These are phyloP conservation scores for Priceomyces medius DNA, from an alignment of 805 yeast species.

Conservation along the genomic window DNA sequence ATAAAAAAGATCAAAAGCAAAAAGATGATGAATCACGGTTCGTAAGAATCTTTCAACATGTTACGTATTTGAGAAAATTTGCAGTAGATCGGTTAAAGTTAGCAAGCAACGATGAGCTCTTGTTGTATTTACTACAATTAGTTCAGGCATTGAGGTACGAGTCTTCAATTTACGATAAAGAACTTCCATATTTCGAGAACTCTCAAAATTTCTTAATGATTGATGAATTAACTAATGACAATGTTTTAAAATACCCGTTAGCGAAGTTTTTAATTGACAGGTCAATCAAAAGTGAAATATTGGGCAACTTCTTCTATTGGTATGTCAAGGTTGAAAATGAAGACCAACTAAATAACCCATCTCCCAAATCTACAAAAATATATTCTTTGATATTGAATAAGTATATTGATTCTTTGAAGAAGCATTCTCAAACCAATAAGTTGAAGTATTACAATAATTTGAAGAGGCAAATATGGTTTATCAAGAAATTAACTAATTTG, in stretches of 20 bases:
- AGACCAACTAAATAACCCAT: constrained; percentile 42
- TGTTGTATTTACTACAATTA: constrained; percentile 78
- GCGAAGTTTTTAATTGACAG: constrained; percentile 75
- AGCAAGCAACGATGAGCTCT: constrained; percentile 78
- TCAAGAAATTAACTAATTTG: constrained; percentile 60
- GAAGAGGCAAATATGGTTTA: constrained; percentile 67
- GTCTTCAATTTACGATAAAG: constrained; percentile 24
- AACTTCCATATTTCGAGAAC: constrained; percentile 6
- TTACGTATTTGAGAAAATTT: constrained; percentile 72
- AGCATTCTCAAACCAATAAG: constrained; percentile 24
- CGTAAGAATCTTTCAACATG: constrained; percentile 30
- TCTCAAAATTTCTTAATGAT: constrained; percentile 17
- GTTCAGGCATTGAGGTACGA: constrained; percentile 93
- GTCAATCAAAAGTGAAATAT: constrained; percentile 58
- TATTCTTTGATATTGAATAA: constrained; percentile 38
- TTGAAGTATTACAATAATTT: constrained; percentile 36
- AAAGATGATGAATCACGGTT: constrained; percentile 28
- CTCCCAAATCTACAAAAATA: constrained; percentile 18
- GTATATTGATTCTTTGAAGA: constrained; percentile 38
- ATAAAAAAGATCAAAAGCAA: constrained; percentile 11
- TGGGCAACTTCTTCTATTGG: constrained; percentile 91
- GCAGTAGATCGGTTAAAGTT: constrained; percentile 81
- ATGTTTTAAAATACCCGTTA: constrained; percentile 52
- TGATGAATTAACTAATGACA: constrained; percentile 16
- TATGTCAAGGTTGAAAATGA: constrained; percentile 83